phyloP scores from a whole-genome alignment of 1,139 yeast genomes.

The Kluyveromyces sp. region DNA sequence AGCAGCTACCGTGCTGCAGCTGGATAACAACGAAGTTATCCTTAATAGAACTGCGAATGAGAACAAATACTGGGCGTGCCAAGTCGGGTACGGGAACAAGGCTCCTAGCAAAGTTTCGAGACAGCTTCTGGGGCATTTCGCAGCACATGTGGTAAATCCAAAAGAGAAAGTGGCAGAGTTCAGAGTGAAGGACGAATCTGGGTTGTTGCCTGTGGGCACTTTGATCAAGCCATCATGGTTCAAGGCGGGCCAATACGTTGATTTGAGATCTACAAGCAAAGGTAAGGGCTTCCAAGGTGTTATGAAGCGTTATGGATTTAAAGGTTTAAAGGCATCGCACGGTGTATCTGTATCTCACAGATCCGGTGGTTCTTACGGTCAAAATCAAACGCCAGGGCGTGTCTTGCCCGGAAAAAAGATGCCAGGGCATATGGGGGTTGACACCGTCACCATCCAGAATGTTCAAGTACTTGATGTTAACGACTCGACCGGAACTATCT shows the following conservation, averaged over 20 bases:
- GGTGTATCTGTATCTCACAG: slow-evolving; percentile 95
- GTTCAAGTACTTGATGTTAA: slow-evolving; percentile 71
- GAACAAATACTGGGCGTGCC: slow-evolving; percentile 80
- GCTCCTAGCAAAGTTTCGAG: slow-evolving; percentile 55
- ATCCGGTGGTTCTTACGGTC: slow-evolving; percentile 97
- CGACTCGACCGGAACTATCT: slow-evolving; percentile 70
- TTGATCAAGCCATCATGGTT: slow-evolving; percentile 79
- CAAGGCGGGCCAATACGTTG: slow-evolving; percentile 76
- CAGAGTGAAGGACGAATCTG: slow-evolving; percentile 58
- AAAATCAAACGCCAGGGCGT: slow-evolving; percentile 92
- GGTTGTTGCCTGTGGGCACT: slow-evolving; percentile 72
- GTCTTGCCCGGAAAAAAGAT: slow-evolving; percentile 94
- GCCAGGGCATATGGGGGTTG: slow-evolving; percentile 96
- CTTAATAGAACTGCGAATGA: slow-evolving; percentile 58
- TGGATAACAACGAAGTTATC: slow-evolving; percentile 82
- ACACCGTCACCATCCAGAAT: slow-evolving; percentile 67
- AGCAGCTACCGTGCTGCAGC: slow-evolving; percentile 81
- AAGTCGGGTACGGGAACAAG: slow-evolving; percentile 78
- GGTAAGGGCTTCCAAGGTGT: slow-evolving; percentile 99
- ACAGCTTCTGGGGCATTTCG: slow-evolving; percentile 69
- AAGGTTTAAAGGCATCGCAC: slow-evolving; percentile 87
- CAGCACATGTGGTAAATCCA: slow-evolving; percentile 78
- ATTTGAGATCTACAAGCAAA: slow-evolving; percentile 68
- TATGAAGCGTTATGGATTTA: slow-evolving; percentile 92
- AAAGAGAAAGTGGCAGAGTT: slow-evolving; percentile 72